A percentile compares a stretch with the other conserved stretches of the same genome.
These are phyloP conservation scores for Cenchrus fungigraminus DNA, from an alignment of 176 grass and related monocot species.

Conservation along the genomic window DNA sequence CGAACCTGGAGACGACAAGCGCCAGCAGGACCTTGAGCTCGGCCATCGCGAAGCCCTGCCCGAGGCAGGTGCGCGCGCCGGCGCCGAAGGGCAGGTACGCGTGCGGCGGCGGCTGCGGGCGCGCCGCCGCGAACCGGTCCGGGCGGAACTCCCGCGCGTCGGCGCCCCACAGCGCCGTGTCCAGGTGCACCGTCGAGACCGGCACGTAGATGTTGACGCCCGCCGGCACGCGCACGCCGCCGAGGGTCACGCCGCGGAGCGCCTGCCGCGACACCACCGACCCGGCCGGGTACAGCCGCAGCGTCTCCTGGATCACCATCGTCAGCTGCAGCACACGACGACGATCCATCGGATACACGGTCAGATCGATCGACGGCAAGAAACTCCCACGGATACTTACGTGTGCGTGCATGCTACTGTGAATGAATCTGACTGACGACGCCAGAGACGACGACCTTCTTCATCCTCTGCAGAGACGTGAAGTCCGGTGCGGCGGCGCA, in stretches of 20 bases:
- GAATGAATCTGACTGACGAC: background rate
- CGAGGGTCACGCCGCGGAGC: conserved; percentile 62
- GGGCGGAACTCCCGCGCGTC: conserved; percentile 62
- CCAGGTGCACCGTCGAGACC: conserved; percentile 72
- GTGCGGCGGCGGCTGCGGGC: conserved; percentile 49
- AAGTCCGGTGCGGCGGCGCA: conserved; percentile 42
- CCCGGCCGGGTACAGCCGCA: conserved; percentile 82
- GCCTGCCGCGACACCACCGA: conserved; percentile 77
- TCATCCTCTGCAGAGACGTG: conserved; percentile 73
- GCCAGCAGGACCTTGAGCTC: conserved; percentile 89
- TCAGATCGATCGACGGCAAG: background rate
- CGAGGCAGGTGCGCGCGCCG: conserved; percentile 83
- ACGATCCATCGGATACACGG: too few relatives aligned
- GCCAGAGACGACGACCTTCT: conserved; percentile 12
- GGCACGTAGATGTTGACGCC: conserved; percentile 81
- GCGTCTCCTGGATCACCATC: conserved; percentile 97
- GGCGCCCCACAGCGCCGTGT: conserved; percentile 69
- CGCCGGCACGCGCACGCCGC: conserved; percentile 60
- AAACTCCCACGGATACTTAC: too few relatives aligned
- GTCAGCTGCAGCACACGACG: conserved; percentile 50
- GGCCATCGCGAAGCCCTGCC: conserved; percentile 80
- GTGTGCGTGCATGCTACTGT: conserved; percentile 20
- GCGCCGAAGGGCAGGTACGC: conserved; percentile 89
- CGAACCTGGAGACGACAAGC: conserved; percentile 65
- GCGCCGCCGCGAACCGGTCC: conserved; percentile 44